Evolutionary conservation across 345 rosid species (phyloP).

Genomic region (Lepidium aucheri): DNA sequence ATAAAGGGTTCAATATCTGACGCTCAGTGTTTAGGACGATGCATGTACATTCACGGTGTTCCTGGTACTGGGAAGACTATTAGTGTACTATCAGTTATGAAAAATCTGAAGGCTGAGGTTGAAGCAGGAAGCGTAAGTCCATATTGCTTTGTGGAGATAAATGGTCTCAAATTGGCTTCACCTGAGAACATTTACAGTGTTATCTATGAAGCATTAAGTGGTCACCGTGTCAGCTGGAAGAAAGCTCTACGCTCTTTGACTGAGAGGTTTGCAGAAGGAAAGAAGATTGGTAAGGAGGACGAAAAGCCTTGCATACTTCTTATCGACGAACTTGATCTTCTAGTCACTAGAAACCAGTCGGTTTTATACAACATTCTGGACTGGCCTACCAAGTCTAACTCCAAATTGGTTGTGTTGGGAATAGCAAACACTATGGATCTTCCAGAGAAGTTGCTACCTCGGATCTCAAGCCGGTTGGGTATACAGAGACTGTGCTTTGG

Average conservation of each 20-base stretch:
- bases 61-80: constrained; percentile 99
- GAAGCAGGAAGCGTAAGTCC: constrained; percentile 64
- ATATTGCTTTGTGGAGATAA: constrained; percentile 86
- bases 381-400: constrained; percentile 89
- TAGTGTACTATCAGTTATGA: constrained; percentile 80
- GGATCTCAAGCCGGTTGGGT: constrained; percentile 95
- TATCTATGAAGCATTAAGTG: constrained; percentile 86
- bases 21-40: constrained; percentile 85
- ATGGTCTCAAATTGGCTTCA: constrained; percentile 88
- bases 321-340: constrained; percentile 94
- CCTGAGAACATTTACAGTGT: constrained; percentile 88
- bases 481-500: constrained; percentile 95
- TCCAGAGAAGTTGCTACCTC: constrained; percentile 96
- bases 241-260: constrained; percentile 76
- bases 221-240: constrained; percentile 86
- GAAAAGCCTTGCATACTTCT: constrained; percentile 82
- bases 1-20: constrained; percentile 81
- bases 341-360: constrained; percentile 92
- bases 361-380: constrained; percentile 88
- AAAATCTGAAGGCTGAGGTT: constrained; percentile 76
- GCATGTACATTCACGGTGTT: constrained; percentile 93
- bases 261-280: constrained; percentile 73
- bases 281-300: constrained; percentile 45
- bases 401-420: constrained; percentile 82
- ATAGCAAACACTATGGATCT: constrained; percentile 99